Evolutionary conservation across 495 filamentous ascomycete genomes (phyloP), one percentile per base, ranked within the genome.

Genomic region (Beverwykella pulmonaria): DNA sequence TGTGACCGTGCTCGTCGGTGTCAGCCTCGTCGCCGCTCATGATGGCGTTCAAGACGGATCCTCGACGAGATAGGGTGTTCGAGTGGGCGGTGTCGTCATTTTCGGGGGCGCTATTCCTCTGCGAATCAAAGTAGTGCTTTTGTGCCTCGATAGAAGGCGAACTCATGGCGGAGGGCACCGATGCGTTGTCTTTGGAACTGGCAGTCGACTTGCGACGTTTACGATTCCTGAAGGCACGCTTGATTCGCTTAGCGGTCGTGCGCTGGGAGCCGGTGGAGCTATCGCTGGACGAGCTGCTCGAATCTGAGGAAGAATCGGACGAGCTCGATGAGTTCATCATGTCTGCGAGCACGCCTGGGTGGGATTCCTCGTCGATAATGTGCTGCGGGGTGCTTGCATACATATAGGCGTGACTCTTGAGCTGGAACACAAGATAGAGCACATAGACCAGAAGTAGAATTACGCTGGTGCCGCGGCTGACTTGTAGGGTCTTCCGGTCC

Each of bases 381-480:
- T 90, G 86, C 73, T 96, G 91, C 14, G 92, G 92, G 8, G 89
- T 94, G 70, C 91, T 93, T 2, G 90, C 89, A 69, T 95, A 97
- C 75, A 97, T 87, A 75, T 96, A 95, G 2, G 90, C 83, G 71
- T 97, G 92, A 2, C 92, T 92, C 79, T 92, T 93, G 48, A 97
- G 82, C 80, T 97, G 92, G 75, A 97, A 97, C 26, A 94, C 63
- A 53, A 97, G 85, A 71, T 96, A 97, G 20, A 96, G 77, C 36
- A 90, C 78, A 74, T 97, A 97, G 10, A 96, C 87, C 36, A 96
- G 69, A 2, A 97, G 81, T 0, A 97, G 82, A 34, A 96, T 87
- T n/a, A 96, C 87, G 77, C 92, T 96, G 1, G 91, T 94, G 27
- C 92, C 92, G 63, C 91, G 89, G 75, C 91, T 95, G 55, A 97